Conservation (phyloP, 1,284 basidiomycete genomes). For the Leccinum solheimii region DNA sequence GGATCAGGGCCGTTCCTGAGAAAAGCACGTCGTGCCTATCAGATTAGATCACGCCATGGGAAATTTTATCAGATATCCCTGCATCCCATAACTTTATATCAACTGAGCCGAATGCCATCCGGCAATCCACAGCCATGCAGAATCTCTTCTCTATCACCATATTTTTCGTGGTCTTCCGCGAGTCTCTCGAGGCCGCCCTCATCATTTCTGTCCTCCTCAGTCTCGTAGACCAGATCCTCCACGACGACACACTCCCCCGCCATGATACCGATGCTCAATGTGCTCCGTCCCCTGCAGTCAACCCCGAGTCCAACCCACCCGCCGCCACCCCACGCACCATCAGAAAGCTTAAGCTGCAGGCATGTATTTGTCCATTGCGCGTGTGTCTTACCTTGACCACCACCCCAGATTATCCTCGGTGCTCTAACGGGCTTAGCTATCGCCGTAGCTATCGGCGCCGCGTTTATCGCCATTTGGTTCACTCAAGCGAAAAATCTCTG, state of each 20-base stretch:
- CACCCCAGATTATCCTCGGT: constrained; percentile 78
- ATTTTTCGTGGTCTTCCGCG: constrained; percentile 89
- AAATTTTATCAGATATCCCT: constrained; percentile 26
- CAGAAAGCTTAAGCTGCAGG: constrained; percentile 66
- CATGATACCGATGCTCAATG: not conserved
- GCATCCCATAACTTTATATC: not conserved
- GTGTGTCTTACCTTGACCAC: not conserved
- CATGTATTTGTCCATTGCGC: constrained; percentile 17
- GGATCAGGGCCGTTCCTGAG: not conserved
- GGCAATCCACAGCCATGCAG: constrained; percentile 32
- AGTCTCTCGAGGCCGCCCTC: constrained; percentile 87
- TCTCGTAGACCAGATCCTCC: constrained; percentile 78
- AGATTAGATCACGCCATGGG: constrained; percentile 7
- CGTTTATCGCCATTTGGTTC: constrained; percentile 82
- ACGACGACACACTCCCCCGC: constrained; percentile 14
- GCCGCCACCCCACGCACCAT: constrained; percentile 42
- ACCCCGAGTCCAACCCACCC: not conserved
- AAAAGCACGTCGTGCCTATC: constrained; percentile 2
- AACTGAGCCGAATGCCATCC: not conserved
- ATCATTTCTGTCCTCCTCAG: constrained; percentile 87
- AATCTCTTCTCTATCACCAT: constrained; percentile 78
- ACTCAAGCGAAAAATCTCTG: constrained; percentile 73
- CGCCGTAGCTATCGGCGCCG: constrained; percentile 74
- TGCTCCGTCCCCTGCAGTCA: not conserved
- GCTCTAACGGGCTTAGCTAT: constrained; percentile 72